phyloP scores from a whole-genome alignment of 306 rosid species.

The Albizia julibrissin region DNA sequence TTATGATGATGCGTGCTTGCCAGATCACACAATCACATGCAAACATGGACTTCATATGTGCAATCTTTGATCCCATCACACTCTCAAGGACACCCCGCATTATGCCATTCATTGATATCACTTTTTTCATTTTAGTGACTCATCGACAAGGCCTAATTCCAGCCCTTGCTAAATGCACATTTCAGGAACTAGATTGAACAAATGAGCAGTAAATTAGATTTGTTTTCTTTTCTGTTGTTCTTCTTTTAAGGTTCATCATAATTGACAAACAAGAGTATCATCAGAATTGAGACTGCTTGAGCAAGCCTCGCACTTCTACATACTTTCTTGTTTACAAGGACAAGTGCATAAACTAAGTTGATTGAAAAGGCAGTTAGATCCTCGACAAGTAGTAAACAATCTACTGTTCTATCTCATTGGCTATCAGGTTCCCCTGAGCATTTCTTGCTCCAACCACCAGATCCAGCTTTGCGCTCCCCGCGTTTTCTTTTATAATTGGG shows the following conservation, averaged over 20 bases:
- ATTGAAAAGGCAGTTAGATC: not conserved
- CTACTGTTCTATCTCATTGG: constrained; percentile 44
- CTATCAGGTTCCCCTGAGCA: constrained; percentile 72
- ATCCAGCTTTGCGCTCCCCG: constrained; percentile 87
- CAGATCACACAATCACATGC: constrained; percentile 41
- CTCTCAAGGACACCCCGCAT: constrained; percentile 1
- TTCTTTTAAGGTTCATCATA: not conserved
- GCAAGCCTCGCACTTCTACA: not conserved
- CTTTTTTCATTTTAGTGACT: not conserved
- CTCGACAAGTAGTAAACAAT: not conserved
- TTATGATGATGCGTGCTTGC: constrained; percentile 33
- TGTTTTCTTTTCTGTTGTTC: not conserved
- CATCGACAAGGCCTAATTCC: not conserved
- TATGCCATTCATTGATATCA: not conserved
- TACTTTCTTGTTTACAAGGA: not conserved
- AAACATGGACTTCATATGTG: constrained; percentile 32
- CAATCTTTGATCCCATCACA: constrained; percentile 5
- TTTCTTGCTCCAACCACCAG: constrained; percentile 77
- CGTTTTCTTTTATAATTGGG: constrained; percentile 74
- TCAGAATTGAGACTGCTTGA: not conserved
- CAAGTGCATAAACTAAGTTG: not conserved
- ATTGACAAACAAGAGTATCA: not conserved
- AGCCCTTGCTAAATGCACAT: not conserved
- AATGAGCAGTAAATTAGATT: not conserved
- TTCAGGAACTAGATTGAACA: not conserved